Evolutionary conservation across 345 rosid genomes (phyloP).

Genomic region (Melaleuca quinquenervia): DNA sequence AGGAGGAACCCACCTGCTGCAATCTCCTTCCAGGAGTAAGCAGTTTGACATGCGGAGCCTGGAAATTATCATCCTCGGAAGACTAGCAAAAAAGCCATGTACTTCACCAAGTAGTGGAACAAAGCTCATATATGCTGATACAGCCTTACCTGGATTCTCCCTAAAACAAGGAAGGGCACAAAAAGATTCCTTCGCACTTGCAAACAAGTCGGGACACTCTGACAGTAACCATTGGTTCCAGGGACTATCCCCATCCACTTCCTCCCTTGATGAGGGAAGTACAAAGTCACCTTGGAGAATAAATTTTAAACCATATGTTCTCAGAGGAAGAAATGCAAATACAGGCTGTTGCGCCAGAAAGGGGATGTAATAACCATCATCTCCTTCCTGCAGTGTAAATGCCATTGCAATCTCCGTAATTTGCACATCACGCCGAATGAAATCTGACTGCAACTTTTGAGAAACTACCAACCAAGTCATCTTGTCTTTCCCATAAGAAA

Average conservation of each 20-base stretch:
- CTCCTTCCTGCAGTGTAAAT: constrained; percentile 60
- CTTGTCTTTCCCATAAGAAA: constrained; percentile 60
- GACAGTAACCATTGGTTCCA: constrained; percentile 95
- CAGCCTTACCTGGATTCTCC: constrained; percentile 72
- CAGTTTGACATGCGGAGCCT: constrained; percentile 63
- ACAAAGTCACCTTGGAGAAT: constrained; percentile 92
- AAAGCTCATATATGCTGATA: constrained; percentile 72
- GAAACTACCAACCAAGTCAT: constrained; percentile 94
- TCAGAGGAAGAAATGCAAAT: constrained; percentile 89
- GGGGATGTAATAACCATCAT: constrained; percentile 48
- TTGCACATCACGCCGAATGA: constrained; percentile 50
- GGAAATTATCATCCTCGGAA: constrained; percentile 65
- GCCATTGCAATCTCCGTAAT: constrained; percentile 78
- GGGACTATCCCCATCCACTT: constrained; percentile 88
- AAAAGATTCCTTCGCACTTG: constrained; percentile 50
- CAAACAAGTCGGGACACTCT: constrained; percentile 68
- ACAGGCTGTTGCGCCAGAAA: constrained; percentile 73
- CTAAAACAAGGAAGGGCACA: constrained; percentile 78
- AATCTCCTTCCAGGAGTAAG: constrained; percentile 72
- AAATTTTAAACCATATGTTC: constrained; percentile 91
- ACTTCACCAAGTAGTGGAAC: constrained; percentile 92
- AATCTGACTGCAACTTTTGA: constrained; percentile 46
- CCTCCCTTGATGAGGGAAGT: constrained; percentile 96
- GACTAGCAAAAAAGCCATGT: constrained; percentile 82
- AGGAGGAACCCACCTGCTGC: constrained; percentile 74